These are phyloP conservation scores for Bathelium albidoporum DNA, from an alignment of 495 filamentous ascomycete species.

Conservation along the genomic window DNA sequence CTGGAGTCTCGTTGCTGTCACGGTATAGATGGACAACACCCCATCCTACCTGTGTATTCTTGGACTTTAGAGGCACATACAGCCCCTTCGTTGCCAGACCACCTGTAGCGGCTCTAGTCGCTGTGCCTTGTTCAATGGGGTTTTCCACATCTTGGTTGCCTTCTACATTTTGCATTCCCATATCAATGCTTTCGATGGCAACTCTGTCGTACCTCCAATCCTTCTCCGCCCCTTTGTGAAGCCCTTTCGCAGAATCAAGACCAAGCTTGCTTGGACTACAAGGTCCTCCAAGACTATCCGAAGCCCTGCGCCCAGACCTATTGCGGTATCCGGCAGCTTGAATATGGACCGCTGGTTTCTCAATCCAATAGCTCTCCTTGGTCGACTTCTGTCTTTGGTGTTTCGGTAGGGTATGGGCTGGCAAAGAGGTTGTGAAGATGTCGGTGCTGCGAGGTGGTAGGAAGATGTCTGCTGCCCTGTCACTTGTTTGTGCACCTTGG, in stretches of 20 bases:
- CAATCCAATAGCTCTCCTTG: constrained; percentile 1
- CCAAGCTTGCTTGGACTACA: neutral
- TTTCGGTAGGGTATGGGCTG: constrained; percentile 17
- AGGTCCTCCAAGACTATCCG: neutral
- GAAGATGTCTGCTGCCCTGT: constrained; percentile 19
- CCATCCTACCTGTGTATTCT: constrained; percentile 76
- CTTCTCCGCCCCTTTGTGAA: constrained; percentile 20
- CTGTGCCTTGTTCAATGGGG: constrained; percentile 2
- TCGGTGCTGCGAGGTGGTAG: constrained; percentile 36
- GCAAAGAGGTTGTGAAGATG: constrained; percentile 39
- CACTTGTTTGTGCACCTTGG: neutral
- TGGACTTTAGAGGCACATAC: constrained; percentile 62
- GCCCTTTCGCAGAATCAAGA: constrained; percentile 3
- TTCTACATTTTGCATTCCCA: constrained; percentile 33
- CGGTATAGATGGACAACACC: constrained; percentile 91
- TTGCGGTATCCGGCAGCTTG: neutral
- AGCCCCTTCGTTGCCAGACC: constrained; percentile 63
- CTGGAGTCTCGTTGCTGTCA: constrained; percentile 65
- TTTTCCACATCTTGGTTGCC: neutral
- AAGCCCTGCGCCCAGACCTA: neutral
- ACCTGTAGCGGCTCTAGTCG: constrained; percentile 24
- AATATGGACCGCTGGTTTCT: neutral
- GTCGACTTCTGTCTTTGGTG: constrained; percentile 6
- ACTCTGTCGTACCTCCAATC: constrained; percentile 60
- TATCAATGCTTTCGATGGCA: constrained; percentile 57